Conservation (phyloP, 441 rosid genomes). For the Arabidopsis hybrid region DNA sequence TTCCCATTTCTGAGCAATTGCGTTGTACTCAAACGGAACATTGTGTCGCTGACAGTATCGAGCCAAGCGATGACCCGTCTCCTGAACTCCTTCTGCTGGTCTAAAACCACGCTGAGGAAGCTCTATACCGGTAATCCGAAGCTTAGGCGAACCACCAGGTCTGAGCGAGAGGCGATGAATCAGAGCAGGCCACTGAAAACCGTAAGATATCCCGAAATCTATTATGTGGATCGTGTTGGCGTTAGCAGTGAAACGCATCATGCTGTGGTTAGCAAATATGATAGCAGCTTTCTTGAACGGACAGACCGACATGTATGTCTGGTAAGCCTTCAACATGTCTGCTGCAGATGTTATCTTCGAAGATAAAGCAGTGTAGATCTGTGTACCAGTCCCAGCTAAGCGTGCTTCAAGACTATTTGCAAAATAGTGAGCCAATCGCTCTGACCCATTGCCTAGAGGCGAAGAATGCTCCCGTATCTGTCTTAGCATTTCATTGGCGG, state of each 20-base stretch:
- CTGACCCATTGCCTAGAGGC: constrained; percentile 75
- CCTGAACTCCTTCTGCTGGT: constrained; percentile 67
- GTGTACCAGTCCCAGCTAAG: constrained; percentile 76
- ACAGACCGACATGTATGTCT: constrained; percentile 45
- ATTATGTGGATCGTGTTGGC: constrained; percentile 58
- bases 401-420: constrained; percentile 90
- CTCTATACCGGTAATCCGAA: constrained; percentile 66
- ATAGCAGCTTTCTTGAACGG: constrained; percentile 54
- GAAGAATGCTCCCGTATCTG: constrained; percentile 81
- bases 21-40: constrained; percentile 62
- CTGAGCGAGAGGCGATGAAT: constrained; percentile 51
- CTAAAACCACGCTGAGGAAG: constrained; percentile 62
- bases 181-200: constrained; percentile 66
- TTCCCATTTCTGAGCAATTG: constrained; percentile 71
- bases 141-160: constrained; percentile 52
- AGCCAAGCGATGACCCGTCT: constrained; percentile 59
- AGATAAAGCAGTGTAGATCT: constrained; percentile 57
- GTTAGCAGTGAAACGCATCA: constrained; percentile 41
- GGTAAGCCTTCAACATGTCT: constrained; percentile 76
- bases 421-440: constrained; percentile 81
- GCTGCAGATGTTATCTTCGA: constrained; percentile 63
- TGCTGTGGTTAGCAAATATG: constrained; percentile 50
- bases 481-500: constrained; percentile 64
- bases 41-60: constrained; percentile 45
- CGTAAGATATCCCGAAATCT: constrained; percentile 79